Conservation (phyloP, 2,329 filamentous ascomycete genomes). For the Colletotrichum sp. region DNA sequence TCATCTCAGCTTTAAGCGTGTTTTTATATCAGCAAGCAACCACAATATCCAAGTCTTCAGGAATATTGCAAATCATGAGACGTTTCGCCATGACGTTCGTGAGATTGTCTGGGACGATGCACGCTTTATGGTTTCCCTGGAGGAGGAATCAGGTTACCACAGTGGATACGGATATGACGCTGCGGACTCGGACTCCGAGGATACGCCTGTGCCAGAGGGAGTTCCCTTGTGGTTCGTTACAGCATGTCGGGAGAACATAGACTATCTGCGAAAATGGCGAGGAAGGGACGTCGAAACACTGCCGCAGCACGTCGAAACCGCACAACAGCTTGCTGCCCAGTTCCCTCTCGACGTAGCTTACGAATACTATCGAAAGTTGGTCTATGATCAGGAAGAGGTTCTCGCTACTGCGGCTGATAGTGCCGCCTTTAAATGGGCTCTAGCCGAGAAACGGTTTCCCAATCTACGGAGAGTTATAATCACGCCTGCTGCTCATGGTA, state of each 20-base stretch:
- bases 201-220: not conserved
- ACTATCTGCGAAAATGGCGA: not conserved
- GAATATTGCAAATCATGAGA: constrained; percentile 38
- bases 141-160: not conserved
- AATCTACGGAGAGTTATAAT: too few species aligned
- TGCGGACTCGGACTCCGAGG: not conserved
- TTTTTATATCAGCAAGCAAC: constrained; percentile 44
- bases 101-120: constrained; percentile 47
- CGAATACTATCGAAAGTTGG: too few species aligned
- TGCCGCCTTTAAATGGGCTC: too few species aligned
- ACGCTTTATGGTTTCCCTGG: not conserved
- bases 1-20: constrained; percentile 22
- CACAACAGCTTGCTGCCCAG: too few species aligned
- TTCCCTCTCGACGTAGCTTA: too few species aligned
- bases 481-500: too few species aligned
- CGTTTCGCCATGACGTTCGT: constrained; percentile 30
- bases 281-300: not conserved
- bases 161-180: not conserved
- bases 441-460: too few species aligned
- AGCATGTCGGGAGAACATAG: not conserved
- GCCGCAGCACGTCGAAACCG: too few species aligned
- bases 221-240: not conserved
- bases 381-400: too few species aligned
- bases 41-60: constrained; percentile 40
- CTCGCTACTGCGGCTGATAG: too few species aligned